Conservation (phyloP, 441 rosid species). For the Arabidopsis lyrata region DNA sequence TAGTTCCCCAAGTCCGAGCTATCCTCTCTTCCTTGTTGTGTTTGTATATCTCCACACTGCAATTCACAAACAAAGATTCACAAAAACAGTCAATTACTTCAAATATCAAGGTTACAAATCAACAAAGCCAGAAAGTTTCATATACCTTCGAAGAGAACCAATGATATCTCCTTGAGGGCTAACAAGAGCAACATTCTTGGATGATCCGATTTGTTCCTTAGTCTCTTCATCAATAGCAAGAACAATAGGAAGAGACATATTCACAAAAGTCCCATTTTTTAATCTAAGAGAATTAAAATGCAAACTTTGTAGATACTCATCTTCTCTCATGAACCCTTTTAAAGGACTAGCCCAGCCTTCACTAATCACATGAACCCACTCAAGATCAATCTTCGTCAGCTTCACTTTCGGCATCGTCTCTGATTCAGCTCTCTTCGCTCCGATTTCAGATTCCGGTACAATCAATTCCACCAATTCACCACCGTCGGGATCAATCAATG, state of each 20-base stretch:
- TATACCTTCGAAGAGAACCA: slow-evolving; percentile 64
- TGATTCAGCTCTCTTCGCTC: slow-evolving; percentile 59
- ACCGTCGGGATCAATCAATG: slow-evolving; percentile 95
- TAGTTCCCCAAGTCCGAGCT: slow-evolving; percentile 94
- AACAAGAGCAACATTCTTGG: slow-evolving; percentile 63
- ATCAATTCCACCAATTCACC: slow-evolving; percentile 74
- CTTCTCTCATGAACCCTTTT: slow-evolving; percentile 93
- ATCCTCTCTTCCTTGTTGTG: slow-evolving; percentile 94
- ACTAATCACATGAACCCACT: slow-evolving; percentile 95
- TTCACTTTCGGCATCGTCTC: slow-evolving; percentile 68
- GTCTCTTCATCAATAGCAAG: slow-evolving; percentile 83
- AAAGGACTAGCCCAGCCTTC: slow-evolving; percentile 99
- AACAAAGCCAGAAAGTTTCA: not conserved
- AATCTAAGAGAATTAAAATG: slow-evolving; percentile 78
- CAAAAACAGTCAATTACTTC: not conserved
- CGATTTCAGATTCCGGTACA: slow-evolving; percentile 66
- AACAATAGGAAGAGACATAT: slow-evolving; percentile 97
- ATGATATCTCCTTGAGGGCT: slow-evolving; percentile 67
- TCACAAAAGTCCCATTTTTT: slow-evolving; percentile 65
- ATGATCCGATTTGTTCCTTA: slow-evolving; percentile 70
- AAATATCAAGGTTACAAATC: not conserved
- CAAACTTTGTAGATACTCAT: slow-evolving; percentile 85
- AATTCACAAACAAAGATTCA: slow-evolving; percentile 22
- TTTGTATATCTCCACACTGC: slow-evolving; percentile 84
- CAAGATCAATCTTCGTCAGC: slow-evolving; percentile 76